Evolutionary conservation across 257 asterid genomes (phyloP).

Genomic region (Fraxinus anomala): DNA sequence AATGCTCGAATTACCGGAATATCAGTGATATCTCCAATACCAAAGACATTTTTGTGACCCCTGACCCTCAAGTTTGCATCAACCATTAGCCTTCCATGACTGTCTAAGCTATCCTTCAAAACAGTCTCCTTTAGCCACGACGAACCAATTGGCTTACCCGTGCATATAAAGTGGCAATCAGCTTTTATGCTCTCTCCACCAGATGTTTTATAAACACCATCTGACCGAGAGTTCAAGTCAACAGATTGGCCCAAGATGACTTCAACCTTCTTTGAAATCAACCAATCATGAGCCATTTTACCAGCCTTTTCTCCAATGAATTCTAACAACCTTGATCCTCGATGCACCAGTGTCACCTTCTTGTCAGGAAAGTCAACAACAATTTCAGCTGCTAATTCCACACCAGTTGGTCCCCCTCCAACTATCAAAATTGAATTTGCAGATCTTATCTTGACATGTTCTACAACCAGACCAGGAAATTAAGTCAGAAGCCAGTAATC

Average conservation of each 20-base stretch:
- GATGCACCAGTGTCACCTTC: conserved; percentile 73
- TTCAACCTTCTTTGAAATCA: conserved; percentile 69
- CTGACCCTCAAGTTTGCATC: conserved; percentile 66
- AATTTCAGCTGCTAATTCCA: conserved; percentile 86
- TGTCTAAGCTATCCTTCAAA: conserved; percentile 60
- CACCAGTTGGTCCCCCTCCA: conserved; percentile 96
- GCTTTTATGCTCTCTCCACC: conserved; percentile 68
- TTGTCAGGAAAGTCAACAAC: conserved; percentile 72
- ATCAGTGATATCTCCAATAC: conserved; percentile 78
- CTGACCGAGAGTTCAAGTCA: conserved; percentile 41
- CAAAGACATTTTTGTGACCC: conserved; percentile 62
- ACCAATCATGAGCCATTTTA: conserved; percentile 69
- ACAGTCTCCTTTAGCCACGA: conserved; percentile 68
- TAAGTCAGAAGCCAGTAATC: not conserved
- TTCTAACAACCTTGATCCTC: conserved; percentile 72
- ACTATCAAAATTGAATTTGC: conserved; percentile 63
- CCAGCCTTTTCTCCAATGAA: conserved; percentile 69
- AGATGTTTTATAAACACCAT: conserved; percentile 61
- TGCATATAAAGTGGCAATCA: conserved; percentile 76
- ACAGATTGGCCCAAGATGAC: conserved; percentile 70
- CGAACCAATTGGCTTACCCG: conserved; percentile 59
- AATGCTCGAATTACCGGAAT: conserved; percentile 52
- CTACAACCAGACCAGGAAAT: conserved; percentile 32
- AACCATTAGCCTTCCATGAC: conserved; percentile 60
- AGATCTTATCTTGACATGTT: conserved; percentile 69